Base-by-base conservation (phyloP, 1,284 basidiomycete genomes). In the Rhodotorula sp. region DNA sequence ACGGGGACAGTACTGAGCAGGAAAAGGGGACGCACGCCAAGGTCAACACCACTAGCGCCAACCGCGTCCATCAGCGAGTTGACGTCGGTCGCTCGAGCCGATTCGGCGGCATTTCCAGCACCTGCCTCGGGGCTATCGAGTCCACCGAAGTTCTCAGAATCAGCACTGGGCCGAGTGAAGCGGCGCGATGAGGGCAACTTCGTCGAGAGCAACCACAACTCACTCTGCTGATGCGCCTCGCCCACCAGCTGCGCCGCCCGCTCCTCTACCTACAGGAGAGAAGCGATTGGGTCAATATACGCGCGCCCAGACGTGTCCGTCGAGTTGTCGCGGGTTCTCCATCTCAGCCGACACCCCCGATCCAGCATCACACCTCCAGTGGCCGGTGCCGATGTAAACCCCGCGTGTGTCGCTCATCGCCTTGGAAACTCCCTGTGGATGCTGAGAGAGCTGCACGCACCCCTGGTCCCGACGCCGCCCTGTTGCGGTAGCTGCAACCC, bases 51-150 rank as follows among this genome's bases (percentile, higher is more conserved):
- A 48, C 76, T 70, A 29, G 74, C 69, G n/a, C 76, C 77, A 10
- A 78, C 76, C 2, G 77, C 77, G 58, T 79, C 78, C 66, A 77
- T 77, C 8, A 79, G 72, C 44, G 72, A 65, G 51, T 77, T 60
- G 30, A 79, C 73, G 53, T 79, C 70, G n/a, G 76, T 77, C 52
- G 72, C 60, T 47, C 59, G 68, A 8, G 39, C 48, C 47, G 22
- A 52, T 47, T 32, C 55, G 53, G 34, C 47, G 53, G 34, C 36
- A n/a, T 51, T 64, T 7, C 53, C 58, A 1, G 27, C 53, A 22
- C 48, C 56, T 48, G 53, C 61, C 19, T 59, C 60, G 4, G 49
- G 62, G 2, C 62, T 59, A 49, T 32, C 24, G 32, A 7, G 19
- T 27, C 24, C 8, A 5, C 5, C 8, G 32, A 47, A 44, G 5